Base-by-base conservation (phyloP, 768 basidiomycete genomes). In the Russula emetica region DNA sequence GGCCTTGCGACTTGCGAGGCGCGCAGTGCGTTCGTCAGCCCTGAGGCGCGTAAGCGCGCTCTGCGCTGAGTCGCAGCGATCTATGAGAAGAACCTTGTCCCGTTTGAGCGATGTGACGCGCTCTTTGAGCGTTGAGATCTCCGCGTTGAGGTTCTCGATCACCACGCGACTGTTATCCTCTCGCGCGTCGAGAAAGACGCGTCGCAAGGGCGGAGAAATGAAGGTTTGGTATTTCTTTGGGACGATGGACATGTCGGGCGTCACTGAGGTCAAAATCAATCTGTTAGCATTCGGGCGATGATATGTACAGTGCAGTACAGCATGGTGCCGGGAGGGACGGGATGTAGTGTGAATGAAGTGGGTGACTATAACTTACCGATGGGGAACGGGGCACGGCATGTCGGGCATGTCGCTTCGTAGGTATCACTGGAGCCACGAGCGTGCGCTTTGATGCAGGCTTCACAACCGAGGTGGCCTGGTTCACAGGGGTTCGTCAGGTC, bases 321-420 rank as follows among this genome's bases (percentile, higher is more conserved):
- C 5, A 6, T 5, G 30, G 30, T 30, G 30, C 4, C 30, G 5
- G 30, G 30, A 30, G 30, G 4, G 30, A 30, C 30, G 30, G 30
- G 30, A 6, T 30, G 30, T 30, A 6, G n/a, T 30, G 30, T 18
- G 45, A 45, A 11, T 10, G 45, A 10, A 45, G 30, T 47, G 2
- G n/a, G 45, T n/a, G 32, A 32, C 8, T 22, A 5, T 47, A n/a
- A n/a, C n/a, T n/a, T n/a, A 60, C 67, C 67, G 22, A 62, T 58
- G 14, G 67, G 61, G 22, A 68, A 68, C 7, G 65, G 47, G 13
- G 65, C 49, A 4, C 67, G 64, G 36, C 67, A 68, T 38, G 61
- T 66, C 5, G 67, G 67, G 34, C 67, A 68, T 20, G 32, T 58
- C 8, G 58, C 52, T 32, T 59, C 36, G 52, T 66, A 56, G 8